phyloP scores from a whole-genome alignment of 1,284 basidiomycete genomes.

The Ustilago crameri region DNA sequence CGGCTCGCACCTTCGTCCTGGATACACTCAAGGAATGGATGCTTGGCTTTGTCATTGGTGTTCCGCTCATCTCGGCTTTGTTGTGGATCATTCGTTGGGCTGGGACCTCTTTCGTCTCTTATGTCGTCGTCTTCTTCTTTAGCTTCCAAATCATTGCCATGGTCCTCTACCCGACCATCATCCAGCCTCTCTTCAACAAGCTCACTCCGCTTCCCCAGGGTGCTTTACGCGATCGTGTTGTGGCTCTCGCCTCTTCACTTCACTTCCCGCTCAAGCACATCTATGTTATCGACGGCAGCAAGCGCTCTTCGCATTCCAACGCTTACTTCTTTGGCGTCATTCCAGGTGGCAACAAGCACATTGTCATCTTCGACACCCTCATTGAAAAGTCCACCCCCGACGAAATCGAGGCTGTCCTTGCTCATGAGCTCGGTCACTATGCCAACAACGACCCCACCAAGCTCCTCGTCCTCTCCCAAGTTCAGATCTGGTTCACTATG shows the following conservation, averaged over 20 bases:
- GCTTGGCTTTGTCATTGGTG: conserved; percentile 80
- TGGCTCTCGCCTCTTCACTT: conserved; percentile 70
- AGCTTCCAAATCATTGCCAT: conserved; percentile 78
- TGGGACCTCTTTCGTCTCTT: conserved; percentile 71
- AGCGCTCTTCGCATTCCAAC: conserved; percentile 92
- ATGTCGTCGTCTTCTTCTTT: conserved; percentile 62
- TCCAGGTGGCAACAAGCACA: conserved; percentile 66
- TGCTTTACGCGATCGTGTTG: conserved; percentile 60
- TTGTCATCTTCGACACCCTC: conserved; percentile 96
- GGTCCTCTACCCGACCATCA: conserved; percentile 74
- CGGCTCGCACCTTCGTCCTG: conserved; percentile 74
- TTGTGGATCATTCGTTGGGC: conserved; percentile 92
- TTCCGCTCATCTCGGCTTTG: conserved; percentile 87
- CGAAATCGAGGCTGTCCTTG: conserved; percentile 68
- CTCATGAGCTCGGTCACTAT: conserved; percentile 85
- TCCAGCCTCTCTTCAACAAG: conserved; percentile 97
- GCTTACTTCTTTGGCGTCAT: conserved; percentile 72
- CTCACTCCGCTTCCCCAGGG: conserved; percentile 79
- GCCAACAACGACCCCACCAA: conserved; percentile 81
- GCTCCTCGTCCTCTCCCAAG: conserved; percentile 83
- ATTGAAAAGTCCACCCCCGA: conserved; percentile 87
- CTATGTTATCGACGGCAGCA: conserved; percentile 96
- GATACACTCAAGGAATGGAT: conserved; percentile 85
- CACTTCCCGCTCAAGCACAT: conserved; percentile 93
- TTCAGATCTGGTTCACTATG: conserved; percentile 87